Base-by-base conservation (phyloP, 768 basidiomycete genomes). In the Pseudohyphozyma bogoriensis region DNA sequence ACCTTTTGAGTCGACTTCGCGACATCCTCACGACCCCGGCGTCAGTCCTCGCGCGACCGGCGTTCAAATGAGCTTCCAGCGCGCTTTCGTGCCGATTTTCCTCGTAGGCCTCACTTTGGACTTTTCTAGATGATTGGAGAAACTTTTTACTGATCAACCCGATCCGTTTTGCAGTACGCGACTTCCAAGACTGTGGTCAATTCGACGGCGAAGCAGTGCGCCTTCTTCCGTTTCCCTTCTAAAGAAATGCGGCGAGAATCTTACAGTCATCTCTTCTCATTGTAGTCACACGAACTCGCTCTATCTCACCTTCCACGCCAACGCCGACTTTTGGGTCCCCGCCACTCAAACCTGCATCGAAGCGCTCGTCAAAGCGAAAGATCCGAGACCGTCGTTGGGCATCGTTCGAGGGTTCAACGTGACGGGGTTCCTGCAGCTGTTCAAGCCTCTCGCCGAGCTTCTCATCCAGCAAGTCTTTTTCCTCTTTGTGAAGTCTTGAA, bases 11-110 rank as follows among this genome's bases (percentile, higher is more conserved):
- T 11, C 11, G n/a, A 11, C 44, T 45, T 24, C 12, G n/a, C 20
- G 44, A 26, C 20, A 26, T 45, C n/a, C 6, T 24, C 12, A n/a
- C 16, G 22, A 11, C 20, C 20, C 22, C 12, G 13, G 44, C n/a
- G 13, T 26, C 44, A 4, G 80, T 79, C 13, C 69, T 83, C 35
- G 73, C 75, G 8, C 79, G 81, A 0, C 74, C 85, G 11, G 84
- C 84, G 2, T 85, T 85, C 59, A 82, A 85, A 62, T 72, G 78
- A 31, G 82, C 79, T 0, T 77, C 79, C 62, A 64, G n/a, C n/a
- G n/a, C n/a, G n/a, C n/a, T n/a, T n/a, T n/a, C n/a, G n/a, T 84
- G 9, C 80, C 80, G 0, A 62, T 85, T 22, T 70, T 85, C n/a
- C 73, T 77, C 36, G 83, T 82, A 60, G 44, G 72, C n/a, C n/a